Evolutionary conservation across 352 stramenopile species (phyloP), one percentile per base, ranked within the genome.

Genomic region (Phytophthora chlamydospora): DNA sequence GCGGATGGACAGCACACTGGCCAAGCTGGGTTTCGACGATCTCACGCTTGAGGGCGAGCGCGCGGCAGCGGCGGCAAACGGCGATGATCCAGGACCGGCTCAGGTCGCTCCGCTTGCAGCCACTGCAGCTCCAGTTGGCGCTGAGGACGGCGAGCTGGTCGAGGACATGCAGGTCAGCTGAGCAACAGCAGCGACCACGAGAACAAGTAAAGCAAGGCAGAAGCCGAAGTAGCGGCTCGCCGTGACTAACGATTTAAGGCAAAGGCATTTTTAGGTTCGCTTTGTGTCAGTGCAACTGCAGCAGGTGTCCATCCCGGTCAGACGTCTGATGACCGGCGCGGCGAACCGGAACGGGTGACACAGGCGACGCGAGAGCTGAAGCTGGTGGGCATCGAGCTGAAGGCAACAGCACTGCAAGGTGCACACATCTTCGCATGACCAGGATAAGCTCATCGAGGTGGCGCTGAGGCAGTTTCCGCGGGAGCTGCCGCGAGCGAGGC

Each of bases 1-100:
- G 61, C 70, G 68, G 46, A 89, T 89, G 64, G 84, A 93, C 52
- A 78, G 66, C 16, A 83, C 75, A 24, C 64, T 93, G 54, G 73
- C 73, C 12, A 76, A 78, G 49, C 58, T 90, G 13, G 71, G 81
- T 33, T 79, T 89, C 17, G 68, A 85, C 29, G 75, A 80, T 4
- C 46, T 93, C 13, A 71, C 71, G 17, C 65, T 93, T 0, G 49
- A 55, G n/a, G 27, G 35, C 2, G 53, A 29, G 42, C 24, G 33
- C 0, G 34, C 27, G n/a, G 21, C 42, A 8, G 10, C 42, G 16
- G 31, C 35, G 27, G 48, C 33, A n/a, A 49, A 40, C 32, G 40
- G 44, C 21, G 54, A 63, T 10, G 56, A 49, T 14, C n/a, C 31
- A n/a, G 24, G 17, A 33, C 10, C 43, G 4, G 31, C 24, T 29